Conservation (phyloP, 805 yeast genomes). For the Wickerhamomyces sydowiorum region DNA sequence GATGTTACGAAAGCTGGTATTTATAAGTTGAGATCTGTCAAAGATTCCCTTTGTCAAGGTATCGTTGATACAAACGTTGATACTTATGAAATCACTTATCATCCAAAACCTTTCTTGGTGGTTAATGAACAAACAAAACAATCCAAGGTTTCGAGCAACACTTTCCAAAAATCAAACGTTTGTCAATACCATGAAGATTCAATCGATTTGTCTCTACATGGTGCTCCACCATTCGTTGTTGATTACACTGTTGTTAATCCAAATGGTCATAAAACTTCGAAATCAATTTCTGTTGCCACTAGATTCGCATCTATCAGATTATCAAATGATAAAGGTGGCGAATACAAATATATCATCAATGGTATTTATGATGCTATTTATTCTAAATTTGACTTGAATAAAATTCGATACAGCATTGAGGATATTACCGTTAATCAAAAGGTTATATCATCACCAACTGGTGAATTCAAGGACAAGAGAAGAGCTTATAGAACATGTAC, state of each 20-base stretch:
- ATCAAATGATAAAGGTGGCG: slow-evolving; percentile 47
- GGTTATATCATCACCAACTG: slow-evolving; percentile 60
- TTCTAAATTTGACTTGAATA: slow-evolving; percentile 30
- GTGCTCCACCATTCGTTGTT: slow-evolving; percentile 63
- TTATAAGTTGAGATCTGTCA: slow-evolving; percentile 38
- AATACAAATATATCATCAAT: slow-evolving; percentile 52
- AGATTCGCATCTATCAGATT: slow-evolving; percentile 43
- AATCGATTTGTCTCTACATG: slow-evolving; percentile 46
- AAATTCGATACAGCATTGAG: slow-evolving; percentile 22
- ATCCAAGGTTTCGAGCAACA: slow-evolving; percentile 14
- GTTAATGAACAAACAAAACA: slow-evolving; percentile 29
- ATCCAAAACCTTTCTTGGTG: slow-evolving; percentile 39
- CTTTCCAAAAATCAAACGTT: slow-evolving; percentile 31
- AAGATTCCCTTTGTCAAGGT: slow-evolving; percentile 50
- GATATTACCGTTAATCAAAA: slow-evolving; percentile 39
- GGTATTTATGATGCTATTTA: slow-evolving; percentile 66
- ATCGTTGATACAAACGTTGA: slow-evolving; percentile 26
- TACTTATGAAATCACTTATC: slow-evolving; percentile 35
- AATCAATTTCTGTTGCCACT: slow-evolving; percentile 44
- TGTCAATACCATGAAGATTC: slow-evolving; percentile 45
- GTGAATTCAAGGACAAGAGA: slow-evolving; percentile 41
- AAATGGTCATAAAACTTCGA: slow-evolving; percentile 36
- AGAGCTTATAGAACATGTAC: slow-evolving; percentile 47
- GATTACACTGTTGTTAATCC: slow-evolving; percentile 61
- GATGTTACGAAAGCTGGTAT: slow-evolving; percentile 39